phyloP scores from a whole-genome alignment of 2,329 filamentous ascomycete species.

The Sodiomyces alkalinus region DNA sequence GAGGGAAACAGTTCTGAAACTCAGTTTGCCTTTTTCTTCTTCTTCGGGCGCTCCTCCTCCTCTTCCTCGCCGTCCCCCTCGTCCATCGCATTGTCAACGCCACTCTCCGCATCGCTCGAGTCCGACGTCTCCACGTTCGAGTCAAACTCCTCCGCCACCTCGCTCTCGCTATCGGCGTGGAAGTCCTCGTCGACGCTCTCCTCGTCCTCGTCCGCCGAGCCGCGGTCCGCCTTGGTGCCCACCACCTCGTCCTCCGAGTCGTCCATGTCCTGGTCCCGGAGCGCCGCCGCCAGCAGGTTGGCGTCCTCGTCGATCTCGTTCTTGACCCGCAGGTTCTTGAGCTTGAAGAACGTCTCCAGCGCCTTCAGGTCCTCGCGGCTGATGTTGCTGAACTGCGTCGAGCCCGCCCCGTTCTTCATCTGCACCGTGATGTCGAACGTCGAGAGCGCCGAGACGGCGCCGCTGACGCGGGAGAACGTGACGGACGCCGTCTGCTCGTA shows the following conservation, averaged over 20 bases:
- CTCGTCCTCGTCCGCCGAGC: constrained; percentile 89
- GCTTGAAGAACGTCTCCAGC: constrained; percentile 94
- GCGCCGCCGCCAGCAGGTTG: constrained; percentile 61
- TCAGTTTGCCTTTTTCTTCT: constrained; percentile 29
- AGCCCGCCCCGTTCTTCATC: constrained; percentile 72
- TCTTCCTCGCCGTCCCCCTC: constrained; percentile 32
- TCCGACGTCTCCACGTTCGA: constrained; percentile 79
- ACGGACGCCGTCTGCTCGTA: constrained; percentile 87
- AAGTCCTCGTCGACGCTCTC: constrained; percentile 96
- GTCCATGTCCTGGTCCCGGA: constrained; percentile 70
- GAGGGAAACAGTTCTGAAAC: background rate
- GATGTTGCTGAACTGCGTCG: constrained; percentile 97
- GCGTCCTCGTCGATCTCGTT: constrained; percentile 97
- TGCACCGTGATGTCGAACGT: constrained; percentile 95
- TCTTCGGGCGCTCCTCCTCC: constrained; percentile 30
- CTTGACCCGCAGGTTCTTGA: constrained; percentile 89
- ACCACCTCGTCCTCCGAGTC: constrained; percentile 67
- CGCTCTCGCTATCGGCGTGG: constrained; percentile 77
- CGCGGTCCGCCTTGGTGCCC: constrained; percentile 58
- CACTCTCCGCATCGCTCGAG: constrained; percentile 50
- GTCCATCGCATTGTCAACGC: constrained; percentile 33
- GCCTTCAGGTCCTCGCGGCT: constrained; percentile 95
- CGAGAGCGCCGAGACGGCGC: constrained; percentile 80
- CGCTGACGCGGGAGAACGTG: constrained; percentile 90
- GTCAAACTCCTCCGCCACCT: constrained; percentile 93